Base-by-base conservation (phyloP, 768 basidiomycete genomes). In the Chalciporus sphaerocephalus region DNA sequence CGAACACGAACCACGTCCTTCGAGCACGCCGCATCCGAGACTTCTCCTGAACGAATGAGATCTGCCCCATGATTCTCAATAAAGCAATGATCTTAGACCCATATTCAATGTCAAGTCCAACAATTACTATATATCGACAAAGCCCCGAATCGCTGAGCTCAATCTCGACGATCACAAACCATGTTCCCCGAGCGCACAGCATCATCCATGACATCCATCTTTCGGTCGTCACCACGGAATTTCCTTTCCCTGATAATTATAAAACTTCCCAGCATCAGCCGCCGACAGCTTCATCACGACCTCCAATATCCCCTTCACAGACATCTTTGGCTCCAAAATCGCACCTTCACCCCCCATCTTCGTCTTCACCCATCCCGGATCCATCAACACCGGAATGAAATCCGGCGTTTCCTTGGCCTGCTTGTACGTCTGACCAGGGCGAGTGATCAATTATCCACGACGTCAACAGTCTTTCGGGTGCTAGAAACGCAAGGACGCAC, bases 291-390 rank as follows among this genome's bases (percentile, higher is more conserved):
- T 42, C 22, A 34, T 47, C 15, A 44, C 37, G 10, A 46, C 35
- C 16, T 40, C 22, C 21, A 65, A 16, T 7, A 62, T 42, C 22
- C 47, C 40, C 9, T 51, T 34, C 7, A 64, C 60, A 44, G 52
- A 57, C 42, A 54, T 58, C 18, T 55, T 49, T 11, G 57, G 57
- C 49, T 64, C 60, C 17, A 68, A 38, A 9, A 55, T 37, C 6
- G 63, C 69, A 37, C 53, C 55, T 12, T 50, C 42, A 4, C 64
- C 66, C 10, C 61, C 62, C 63, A 67, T 59, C 20, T 62, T 65
- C 58, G 38, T 35, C 73, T 95, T 95, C 53, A 94, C 92, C 57
- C 93, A 94, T 5, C 91, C 92, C 6, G 92, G 92, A 65, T 95
- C 92, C 55, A 95, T 92, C 23, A 95, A 89, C 60, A 91, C 93